phyloP scores from a whole-genome alignment of 2,329 filamentous ascomycete species.

The Cadophora gregata region DNA sequence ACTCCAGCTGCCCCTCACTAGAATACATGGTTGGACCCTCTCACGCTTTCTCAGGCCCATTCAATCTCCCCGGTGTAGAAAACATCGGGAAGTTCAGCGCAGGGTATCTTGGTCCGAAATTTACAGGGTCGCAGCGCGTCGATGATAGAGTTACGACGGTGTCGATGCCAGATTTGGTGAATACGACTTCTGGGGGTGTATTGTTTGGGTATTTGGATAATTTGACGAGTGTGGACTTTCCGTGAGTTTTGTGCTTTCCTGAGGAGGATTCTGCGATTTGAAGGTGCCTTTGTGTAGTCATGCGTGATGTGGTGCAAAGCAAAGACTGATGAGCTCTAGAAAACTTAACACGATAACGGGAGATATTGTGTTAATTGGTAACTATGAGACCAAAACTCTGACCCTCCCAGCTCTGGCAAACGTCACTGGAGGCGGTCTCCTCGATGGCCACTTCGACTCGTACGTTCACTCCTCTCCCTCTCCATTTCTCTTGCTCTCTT shows the following conservation, averaged over 20 bases:
- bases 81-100: slow-evolving; percentile 12
- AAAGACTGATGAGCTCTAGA: not conserved
- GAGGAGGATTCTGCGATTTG: not conserved
- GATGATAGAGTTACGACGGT: slow-evolving; percentile 23
- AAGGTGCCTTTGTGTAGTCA: too few relatives aligned
- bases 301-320: not conserved
- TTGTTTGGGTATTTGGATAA: slow-evolving; percentile 22
- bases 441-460: slow-evolving; percentile 18
- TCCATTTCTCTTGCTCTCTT: not conserved
- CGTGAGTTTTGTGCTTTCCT: slow-evolving; percentile 17
- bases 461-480: slow-evolving; percentile 4
- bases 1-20: slow-evolving; percentile 17
- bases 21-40: slow-evolving; percentile 12
- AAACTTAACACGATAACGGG: slow-evolving; percentile 8
- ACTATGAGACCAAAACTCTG: not conserved
- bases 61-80: slow-evolving; percentile 19
- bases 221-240: slow-evolving; percentile 22
- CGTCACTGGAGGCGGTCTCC: slow-evolving; percentile 8
- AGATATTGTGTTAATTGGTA: slow-evolving; percentile 8
- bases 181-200: slow-evolving; percentile 16
- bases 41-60: slow-evolving; percentile 20
- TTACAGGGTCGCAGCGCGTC: not conserved
- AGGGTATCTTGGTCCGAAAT: slow-evolving; percentile 16
- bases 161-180: slow-evolving; percentile 24
- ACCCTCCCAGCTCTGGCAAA: slow-evolving; percentile 5